Evolutionary conservation across 2,329 filamentous ascomycete species (phyloP).

Genomic region (Colletotrichum destructivum): DNA sequence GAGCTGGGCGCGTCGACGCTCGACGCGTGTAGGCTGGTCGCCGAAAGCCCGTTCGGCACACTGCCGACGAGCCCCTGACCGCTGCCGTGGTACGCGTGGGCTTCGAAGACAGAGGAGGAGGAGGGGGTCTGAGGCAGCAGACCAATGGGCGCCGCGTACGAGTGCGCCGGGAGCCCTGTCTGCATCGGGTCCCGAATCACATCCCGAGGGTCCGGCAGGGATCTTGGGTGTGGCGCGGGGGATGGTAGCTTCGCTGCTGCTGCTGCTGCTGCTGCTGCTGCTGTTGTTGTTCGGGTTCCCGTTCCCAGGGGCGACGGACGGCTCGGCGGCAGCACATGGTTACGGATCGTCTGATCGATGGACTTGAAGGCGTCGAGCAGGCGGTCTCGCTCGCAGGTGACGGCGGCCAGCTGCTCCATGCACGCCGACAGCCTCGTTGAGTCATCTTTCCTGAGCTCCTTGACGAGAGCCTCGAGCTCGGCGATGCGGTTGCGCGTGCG

Average conservation of each 20-base stretch:
- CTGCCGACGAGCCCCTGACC: conserved; percentile 9
- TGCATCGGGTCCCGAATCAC: conserved; percentile 3
- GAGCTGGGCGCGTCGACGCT: conserved; percentile 28
- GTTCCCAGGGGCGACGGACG: not conserved
- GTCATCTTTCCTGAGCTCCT: conserved; percentile 46
- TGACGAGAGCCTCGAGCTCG: conserved; percentile 50
- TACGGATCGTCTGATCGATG: conserved; percentile 41
- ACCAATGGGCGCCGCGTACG: conserved; percentile 5
- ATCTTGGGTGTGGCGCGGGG: not conserved
- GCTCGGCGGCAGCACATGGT: conserved; percentile 33
- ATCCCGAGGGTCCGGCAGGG: conserved; percentile 17
- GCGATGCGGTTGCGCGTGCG: conserved; percentile 51
- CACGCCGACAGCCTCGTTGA: conserved; percentile 46
- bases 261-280: too few relatives aligned
- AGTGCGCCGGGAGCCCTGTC: not conserved
- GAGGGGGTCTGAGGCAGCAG: conserved; percentile 3
- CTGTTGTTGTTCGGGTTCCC: too few relatives aligned
- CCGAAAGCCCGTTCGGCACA: not conserved
- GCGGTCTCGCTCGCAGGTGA: conserved; percentile 47
- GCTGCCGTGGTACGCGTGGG: not conserved
- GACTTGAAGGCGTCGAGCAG: conserved; percentile 38
- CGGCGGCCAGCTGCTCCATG: conserved; percentile 47
- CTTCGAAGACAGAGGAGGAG: not conserved
- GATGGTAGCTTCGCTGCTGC: conserved; percentile 2
- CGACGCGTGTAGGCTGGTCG: conserved; percentile 23